Evolutionary conservation across 139 green algal species (phyloP).

Genomic region (Mesotaenium endlicherianum): DNA sequence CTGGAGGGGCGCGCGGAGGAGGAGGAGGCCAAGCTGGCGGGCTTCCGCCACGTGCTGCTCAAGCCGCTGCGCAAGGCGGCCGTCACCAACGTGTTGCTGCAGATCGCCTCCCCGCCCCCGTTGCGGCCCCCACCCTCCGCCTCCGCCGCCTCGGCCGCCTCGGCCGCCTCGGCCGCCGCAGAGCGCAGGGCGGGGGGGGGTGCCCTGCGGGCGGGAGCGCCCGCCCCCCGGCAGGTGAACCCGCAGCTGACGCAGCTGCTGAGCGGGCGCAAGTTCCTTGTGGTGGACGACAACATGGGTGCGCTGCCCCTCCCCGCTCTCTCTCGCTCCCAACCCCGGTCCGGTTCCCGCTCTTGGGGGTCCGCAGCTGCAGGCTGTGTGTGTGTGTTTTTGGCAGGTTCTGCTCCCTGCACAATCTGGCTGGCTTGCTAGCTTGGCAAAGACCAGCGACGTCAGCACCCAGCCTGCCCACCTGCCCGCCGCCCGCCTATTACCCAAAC

Average conservation of each 20-base stretch:
- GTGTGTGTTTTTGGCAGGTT: too few species aligned
- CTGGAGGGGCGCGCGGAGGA: neutral
- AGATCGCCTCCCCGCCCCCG: too few species aligned
- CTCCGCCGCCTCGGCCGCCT: too few species aligned
- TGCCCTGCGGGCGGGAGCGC: neutral
- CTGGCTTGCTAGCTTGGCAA: too few species aligned
- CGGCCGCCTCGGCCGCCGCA: too few species aligned
- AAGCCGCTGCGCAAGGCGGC: neutral
- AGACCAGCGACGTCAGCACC: too few species aligned
- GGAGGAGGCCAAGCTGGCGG: neutral
- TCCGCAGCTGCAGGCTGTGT: too few species aligned
- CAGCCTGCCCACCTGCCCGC: neutral
- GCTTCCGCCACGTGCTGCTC: neutral
- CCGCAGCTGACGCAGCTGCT: constrained; percentile 17
- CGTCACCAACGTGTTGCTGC: too few species aligned
- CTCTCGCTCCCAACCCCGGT: neutral
- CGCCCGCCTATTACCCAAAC: neutral
- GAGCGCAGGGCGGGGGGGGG: too few species aligned
- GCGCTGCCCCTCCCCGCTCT: neutral
- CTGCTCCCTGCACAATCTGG: too few species aligned
- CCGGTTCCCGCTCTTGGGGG: too few species aligned
- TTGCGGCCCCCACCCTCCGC: too few species aligned
- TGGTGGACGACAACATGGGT: constrained; percentile 19
- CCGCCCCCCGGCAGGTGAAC: neutral
- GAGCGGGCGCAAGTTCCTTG: neutral